Evolutionary conservation across 2,329 filamentous ascomycete genomes (phyloP).

Genomic region (Pseudocercospora fijiensis): DNA sequence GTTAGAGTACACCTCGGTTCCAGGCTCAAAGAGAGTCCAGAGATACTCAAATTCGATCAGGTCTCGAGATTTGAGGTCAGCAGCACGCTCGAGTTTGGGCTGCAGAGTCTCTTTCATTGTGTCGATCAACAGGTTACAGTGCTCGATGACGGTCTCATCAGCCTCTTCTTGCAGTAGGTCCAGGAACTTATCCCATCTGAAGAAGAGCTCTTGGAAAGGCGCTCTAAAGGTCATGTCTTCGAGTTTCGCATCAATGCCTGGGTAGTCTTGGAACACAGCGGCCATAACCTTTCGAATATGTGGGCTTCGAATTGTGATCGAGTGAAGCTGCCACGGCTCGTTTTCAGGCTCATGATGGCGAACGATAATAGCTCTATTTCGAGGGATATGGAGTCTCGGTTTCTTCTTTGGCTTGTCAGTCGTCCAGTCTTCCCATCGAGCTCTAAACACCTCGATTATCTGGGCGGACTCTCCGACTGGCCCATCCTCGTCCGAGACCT

Average conservation of each 20-base stretch:
- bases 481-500: not conserved
- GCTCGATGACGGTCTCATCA: slow-evolving; percentile 14
- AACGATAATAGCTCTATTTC: slow-evolving; percentile 9
- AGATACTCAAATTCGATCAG: slow-evolving; percentile 18
- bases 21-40: slow-evolving; percentile 22
- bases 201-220: slow-evolving; percentile 41
- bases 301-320: slow-evolving; percentile 5
- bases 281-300: not conserved
- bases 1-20: not conserved
- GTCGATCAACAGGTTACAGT: slow-evolving; percentile 4
- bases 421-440: slow-evolving; percentile 8
- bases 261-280: slow-evolving; percentile 7
- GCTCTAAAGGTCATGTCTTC: slow-evolving; percentile 35
- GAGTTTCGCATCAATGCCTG: not conserved
- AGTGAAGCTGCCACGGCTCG: slow-evolving; percentile 3
- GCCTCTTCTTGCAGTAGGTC: slow-evolving; percentile 25
- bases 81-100: slow-evolving; percentile 27
- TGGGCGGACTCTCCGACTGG: slow-evolving; percentile 6
- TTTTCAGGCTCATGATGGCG: slow-evolving; percentile 7
- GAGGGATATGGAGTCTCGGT: slow-evolving; percentile 4
- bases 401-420: slow-evolving; percentile 10
- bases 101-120: slow-evolving; percentile 3
- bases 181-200: slow-evolving; percentile 35
- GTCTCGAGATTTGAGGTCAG: slow-evolving; percentile 22
- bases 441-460: slow-evolving; percentile 4